Percentiles rank a stretch among this genome's conserved stretches.
These are phyloP conservation scores for Colletotrichum tanaceti DNA, from an alignment of 2,329 filamentous ascomycete genomes.

Conservation along the genomic window DNA sequence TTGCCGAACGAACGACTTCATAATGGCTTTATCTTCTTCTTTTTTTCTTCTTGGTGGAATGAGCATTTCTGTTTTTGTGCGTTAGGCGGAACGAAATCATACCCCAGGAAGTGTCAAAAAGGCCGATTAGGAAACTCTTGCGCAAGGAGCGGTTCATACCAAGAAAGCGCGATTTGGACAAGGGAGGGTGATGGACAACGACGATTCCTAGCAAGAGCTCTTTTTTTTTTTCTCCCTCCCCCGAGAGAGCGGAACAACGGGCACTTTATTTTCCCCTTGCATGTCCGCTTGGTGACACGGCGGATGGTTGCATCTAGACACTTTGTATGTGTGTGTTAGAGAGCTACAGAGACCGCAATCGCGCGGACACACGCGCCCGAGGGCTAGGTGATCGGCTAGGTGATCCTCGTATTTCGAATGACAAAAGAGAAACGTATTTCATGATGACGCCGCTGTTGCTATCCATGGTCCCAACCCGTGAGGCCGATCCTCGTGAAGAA, in stretches of 20 bases:
- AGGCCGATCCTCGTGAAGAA: too few species aligned
- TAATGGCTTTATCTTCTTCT: not conserved
- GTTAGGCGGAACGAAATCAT: not conserved
- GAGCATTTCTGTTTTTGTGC: not conserved
- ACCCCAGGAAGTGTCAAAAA: not conserved
- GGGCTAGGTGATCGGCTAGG: too few species aligned
- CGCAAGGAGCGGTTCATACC: not conserved
- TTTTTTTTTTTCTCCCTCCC: too few species aligned
- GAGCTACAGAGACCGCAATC: not conserved
- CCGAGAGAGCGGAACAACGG: not conserved
- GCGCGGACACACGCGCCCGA: too few species aligned
- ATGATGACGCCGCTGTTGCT: too few species aligned
- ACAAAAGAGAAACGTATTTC: too few species aligned
- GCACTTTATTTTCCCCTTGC: not conserved
- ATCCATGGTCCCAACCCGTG: too few species aligned
- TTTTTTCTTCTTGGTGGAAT: not conserved
- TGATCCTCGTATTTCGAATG: too few species aligned
- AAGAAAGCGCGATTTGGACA: not conserved
- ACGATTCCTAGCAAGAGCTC: not conserved
- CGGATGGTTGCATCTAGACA: slow-evolving; percentile 7
- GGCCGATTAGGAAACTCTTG: not conserved
- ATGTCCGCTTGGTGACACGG: not conserved
- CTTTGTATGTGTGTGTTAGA: not conserved
- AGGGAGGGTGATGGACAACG: not conserved
- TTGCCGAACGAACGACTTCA: slow-evolving; percentile 31